Evolutionary conservation across 2,329 filamentous ascomycete genomes (phyloP), one percentile per base, ranked within the genome.

Genomic region (Epichloe gansuensis): DNA sequence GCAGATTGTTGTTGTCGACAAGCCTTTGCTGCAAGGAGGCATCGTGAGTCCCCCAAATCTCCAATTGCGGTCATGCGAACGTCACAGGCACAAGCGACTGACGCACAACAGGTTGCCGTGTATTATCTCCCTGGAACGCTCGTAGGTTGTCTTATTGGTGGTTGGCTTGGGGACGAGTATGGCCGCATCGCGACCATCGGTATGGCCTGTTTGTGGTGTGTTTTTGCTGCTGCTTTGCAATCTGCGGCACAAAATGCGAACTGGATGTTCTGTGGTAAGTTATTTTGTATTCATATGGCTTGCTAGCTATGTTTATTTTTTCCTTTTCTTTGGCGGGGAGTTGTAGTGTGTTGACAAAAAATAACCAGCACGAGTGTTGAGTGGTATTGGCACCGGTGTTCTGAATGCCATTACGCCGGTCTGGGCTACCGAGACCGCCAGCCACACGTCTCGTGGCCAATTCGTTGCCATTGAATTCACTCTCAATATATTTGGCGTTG

Each of bases 381-480:
- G 74, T 2, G 75, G 76, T 13, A 60, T 78, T 50, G 76, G 76
- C 23, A 77, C 74, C 23, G 76, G 75, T 49, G 71, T 68, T 59
- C 59, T 75, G 58, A 77, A 70, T 36, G 73, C 69, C 44, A 75
- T 76, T 55, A 71, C 72, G 6, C 73, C 73, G 4, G 72, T 74
- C 1, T 64, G 73, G 51, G 69, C 76, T 42, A 71, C 72, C 1
- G 74, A 77, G 58, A 69, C 70, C 2, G 74, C 74, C 3, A 63
- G 68, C 3, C 71, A 74, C 5, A 61, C 67, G 27, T 81, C 78
- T 2, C 76, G 85, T 41, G 85, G 85, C 5, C 75, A 81, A 47
- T 85, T 85, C 56, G 79, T 87, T 52, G 80, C 82, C 9, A 81
- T 85, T 51, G 84, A 87, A 59, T 87, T 88, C 56, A 87, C 82